Evolutionary conservation across 2,329 filamentous ascomycete species (phyloP).

Genomic region (Diaporthe velutina): DNA sequence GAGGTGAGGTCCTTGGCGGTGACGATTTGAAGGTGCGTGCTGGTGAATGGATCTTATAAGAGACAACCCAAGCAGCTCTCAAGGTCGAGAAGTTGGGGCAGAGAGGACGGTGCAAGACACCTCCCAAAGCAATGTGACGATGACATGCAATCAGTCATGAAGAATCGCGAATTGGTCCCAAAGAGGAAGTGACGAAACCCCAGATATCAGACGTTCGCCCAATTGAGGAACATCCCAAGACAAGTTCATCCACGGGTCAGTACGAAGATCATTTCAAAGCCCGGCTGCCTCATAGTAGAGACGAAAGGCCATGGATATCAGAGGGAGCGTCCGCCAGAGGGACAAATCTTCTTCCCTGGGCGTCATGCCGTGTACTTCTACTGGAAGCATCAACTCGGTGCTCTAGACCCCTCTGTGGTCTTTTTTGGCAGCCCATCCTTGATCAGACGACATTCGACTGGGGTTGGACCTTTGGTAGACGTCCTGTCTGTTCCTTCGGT

Average conservation of each 20-base stretch:
- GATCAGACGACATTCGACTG: constrained; percentile 1
- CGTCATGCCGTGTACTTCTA: neutral
- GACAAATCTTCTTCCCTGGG: neutral
- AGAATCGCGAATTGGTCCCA: constrained; percentile 14
- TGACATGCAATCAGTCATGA: constrained; percentile 13
- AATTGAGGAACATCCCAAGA: neutral
- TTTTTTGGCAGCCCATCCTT: constrained; percentile 19
- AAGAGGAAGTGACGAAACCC: constrained; percentile 21
- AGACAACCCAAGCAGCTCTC: neutral
- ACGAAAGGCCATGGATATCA: neutral
- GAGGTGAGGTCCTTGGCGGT: neutral
- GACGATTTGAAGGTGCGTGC: neutral
- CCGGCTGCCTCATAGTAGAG: constrained; percentile 26
- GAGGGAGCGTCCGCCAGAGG: neutral
- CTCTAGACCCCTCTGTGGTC: neutral
- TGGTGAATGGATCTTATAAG: constrained; percentile 7
- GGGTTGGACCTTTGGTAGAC: neutral
- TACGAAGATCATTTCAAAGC: constrained; percentile 2
- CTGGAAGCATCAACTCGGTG: neutral
- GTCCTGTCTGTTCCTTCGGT: neutral
- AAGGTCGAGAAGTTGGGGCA: neutral
- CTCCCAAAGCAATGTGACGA: neutral
- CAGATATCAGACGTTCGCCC: constrained; percentile 14
- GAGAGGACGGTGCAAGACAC: neutral
- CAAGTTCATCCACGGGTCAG: constrained; percentile 22